Conservation (phyloP, 2,329 filamentous ascomycete species). For the Venturia nashicola region DNA sequence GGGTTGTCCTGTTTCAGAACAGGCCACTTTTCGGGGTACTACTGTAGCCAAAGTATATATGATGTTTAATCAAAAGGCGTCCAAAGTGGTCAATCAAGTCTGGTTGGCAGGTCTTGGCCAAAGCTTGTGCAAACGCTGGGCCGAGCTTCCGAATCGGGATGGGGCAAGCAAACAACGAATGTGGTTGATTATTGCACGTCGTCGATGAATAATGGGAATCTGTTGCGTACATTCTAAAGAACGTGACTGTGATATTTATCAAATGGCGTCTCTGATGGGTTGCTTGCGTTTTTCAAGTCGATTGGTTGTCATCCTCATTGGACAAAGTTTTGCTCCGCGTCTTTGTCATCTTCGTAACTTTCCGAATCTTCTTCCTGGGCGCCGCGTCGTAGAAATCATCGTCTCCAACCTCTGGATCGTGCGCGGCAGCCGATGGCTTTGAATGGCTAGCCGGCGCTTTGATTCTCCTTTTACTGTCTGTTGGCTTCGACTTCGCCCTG, state of each 20-base stretch:
- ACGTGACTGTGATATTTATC: background rate
- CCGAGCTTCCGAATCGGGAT: background rate
- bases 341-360: background rate
- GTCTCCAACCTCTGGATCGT: background rate
- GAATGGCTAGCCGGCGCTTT: background rate
- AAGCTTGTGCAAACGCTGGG: background rate
- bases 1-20: background rate
- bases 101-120: background rate
- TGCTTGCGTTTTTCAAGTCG: background rate
- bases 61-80: background rate
- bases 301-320: background rate
- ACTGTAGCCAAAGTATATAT: too few relatives aligned
- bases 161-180: background rate
- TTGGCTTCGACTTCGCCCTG: background rate
- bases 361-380: constrained; percentile 1
- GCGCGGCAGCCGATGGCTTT: background rate
- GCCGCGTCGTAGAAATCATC: background rate
- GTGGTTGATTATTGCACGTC: background rate
- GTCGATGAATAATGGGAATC: background rate
- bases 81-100: background rate
- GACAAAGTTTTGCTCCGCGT: background rate
- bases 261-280: background rate
- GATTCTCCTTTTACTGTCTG: background rate
- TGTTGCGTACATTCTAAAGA: background rate
- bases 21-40: background rate